These are phyloP conservation scores for Chlorella sp. DNA, from an alignment of 139 green algal genomes.

Conservation along the genomic window DNA sequence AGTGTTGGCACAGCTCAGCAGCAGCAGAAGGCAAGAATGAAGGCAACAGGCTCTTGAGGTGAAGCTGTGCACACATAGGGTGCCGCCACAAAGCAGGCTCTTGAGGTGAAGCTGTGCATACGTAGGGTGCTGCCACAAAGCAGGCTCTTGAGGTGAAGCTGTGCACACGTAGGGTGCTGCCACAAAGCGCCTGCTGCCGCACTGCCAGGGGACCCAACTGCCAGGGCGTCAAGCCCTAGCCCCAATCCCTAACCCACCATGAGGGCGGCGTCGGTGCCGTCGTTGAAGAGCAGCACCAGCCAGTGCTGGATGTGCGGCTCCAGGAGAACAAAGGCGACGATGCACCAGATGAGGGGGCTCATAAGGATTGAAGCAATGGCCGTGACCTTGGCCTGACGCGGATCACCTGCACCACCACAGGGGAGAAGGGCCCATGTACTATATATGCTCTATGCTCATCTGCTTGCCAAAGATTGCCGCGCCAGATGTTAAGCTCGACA, in stretches of 20 bases:
- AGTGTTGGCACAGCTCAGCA: no score
- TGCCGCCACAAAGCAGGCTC: no score
- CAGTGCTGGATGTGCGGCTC: constrained; percentile 19
- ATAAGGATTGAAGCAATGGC: constrained; percentile 8
- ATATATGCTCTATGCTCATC: background rate
- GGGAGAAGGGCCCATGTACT: background rate
- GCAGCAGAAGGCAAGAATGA: no score
- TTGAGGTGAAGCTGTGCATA: no score
- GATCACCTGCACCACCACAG: constrained; percentile 6
- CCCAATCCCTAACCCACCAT: constrained; percentile 6
- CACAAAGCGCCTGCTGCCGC: no score
- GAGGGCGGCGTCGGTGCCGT: constrained; percentile 21
- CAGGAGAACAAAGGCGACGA: constrained; percentile 21
- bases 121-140: no score
- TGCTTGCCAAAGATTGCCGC: background rate
- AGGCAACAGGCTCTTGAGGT: no score
- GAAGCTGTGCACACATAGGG: no score
- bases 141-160: no score
- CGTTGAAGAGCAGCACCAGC: constrained; percentile 40
- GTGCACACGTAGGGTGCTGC: no score
- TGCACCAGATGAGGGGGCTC: constrained; percentile 33
- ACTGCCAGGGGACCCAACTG: no score
- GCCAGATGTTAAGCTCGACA: background rate
- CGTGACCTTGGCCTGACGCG: constrained; percentile 4
- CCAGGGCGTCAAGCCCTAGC: no score